Conservation (phyloP, 179 eudicot species). For the Amaranthus tricolor region DNA sequence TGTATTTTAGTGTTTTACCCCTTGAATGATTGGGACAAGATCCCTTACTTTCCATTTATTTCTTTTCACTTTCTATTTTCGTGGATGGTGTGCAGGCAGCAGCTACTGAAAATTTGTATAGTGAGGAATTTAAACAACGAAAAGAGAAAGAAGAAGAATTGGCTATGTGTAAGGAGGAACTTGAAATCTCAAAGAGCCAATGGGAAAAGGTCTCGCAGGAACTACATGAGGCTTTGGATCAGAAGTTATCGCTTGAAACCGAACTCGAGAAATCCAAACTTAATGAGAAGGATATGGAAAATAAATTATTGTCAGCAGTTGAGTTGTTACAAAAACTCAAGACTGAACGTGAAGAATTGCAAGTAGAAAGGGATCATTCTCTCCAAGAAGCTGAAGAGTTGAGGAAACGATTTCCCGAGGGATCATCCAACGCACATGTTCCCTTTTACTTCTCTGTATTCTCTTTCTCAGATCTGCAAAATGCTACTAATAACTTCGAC, state of each 20-base stretch:
- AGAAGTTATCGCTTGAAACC: slow-evolving; percentile 49
- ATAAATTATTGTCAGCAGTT: slow-evolving; percentile 59
- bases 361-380: slow-evolving; percentile 55
- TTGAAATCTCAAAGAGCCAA: slow-evolving; percentile 38
- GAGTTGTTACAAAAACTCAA: slow-evolving; percentile 60
- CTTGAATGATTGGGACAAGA: slow-evolving; percentile 3
- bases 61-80: slow-evolving; percentile 7
- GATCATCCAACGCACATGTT: slow-evolving; percentile 28
- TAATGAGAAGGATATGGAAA: slow-evolving; percentile 56
- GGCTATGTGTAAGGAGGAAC: slow-evolving; percentile 43
- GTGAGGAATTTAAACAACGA: slow-evolving; percentile 48
- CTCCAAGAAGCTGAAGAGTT: slow-evolving; percentile 50
- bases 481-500: slow-evolving; percentile 57
- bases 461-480: slow-evolving; percentile 56
- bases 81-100: slow-evolving; percentile 43
- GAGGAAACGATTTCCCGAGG: slow-evolving; percentile 34
- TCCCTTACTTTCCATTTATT: background rate
- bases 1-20: background rate
- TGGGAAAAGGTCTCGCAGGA: slow-evolving; percentile 40
- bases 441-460: slow-evolving; percentile 53
- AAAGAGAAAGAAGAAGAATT: slow-evolving; percentile 54
- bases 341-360: slow-evolving; percentile 66
- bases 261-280: slow-evolving; percentile 47
- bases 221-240: slow-evolving; percentile 42
- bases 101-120: slow-evolving; percentile 47